Evolutionary conservation across 2,329 filamentous ascomycete species (phyloP), one percentile per base, ranked within the genome.

Genomic region (Sporothrix humicola): DNA sequence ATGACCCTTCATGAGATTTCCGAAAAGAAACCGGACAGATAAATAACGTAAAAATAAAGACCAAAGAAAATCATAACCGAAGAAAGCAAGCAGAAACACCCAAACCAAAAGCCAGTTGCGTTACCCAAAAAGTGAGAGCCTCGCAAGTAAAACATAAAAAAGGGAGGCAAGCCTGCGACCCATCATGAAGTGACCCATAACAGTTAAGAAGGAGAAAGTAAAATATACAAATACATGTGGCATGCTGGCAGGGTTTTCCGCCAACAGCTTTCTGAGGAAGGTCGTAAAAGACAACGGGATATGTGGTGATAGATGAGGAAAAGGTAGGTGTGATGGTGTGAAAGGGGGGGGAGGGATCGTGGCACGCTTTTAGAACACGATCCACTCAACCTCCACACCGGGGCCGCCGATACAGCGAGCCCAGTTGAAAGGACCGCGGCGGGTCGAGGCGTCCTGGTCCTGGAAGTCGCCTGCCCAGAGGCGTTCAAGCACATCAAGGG

Each of bases 401-500:
- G 84, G 84, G 2, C 87, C 87, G 17, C 87, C 87, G 74, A 89
- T 88, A 79, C 85, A 88, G 77, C 83, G 85, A 2, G 86, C 84
- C 87, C 87, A 89, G 81, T 85, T 87, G 79, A 89, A 89, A 8
- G 87, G 87, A 58, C 86, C 85, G 69, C 84, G 82, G 72, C 83
- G 81, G 72, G 72, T 26, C 8, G 52, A n/a, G 37, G 79, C 78
- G 70, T 82, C 81, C 42, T 82, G 81, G 59, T 83, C 82, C 73
- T 82, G 79, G 77, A 79, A 82, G 69, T 89, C 87, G 69, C 86
- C 87, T 13, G 86, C 85, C 95, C 95, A 98, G 17, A 97, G 87
- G 78, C 91, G 90, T 84, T 98, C 95, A 58, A 98, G 83, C 3
- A 97, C 90, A 78, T 96, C 93, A 37, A 98, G 86, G 8, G 93